Conservation (phyloP, 2,329 filamentous ascomycete genomes). For the Purpureocillium takamizusanense region DNA sequence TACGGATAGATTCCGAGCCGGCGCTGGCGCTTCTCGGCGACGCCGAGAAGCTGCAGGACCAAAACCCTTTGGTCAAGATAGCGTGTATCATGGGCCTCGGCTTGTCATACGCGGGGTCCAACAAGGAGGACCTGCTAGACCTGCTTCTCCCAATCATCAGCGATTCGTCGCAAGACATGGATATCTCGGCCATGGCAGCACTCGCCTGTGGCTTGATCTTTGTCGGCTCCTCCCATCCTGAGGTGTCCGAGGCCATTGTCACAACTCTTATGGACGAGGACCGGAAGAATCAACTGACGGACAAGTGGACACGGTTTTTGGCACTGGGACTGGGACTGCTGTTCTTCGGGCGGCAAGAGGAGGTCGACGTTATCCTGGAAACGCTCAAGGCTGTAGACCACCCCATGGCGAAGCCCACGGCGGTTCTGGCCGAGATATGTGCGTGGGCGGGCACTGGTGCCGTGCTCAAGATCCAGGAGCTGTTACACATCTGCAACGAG, state of each 20-base stretch:
- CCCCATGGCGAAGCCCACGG: conserved; percentile 93
- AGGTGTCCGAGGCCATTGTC: conserved; percentile 86
- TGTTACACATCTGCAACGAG: conserved; percentile 96
- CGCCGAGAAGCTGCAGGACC: conserved; percentile 66
- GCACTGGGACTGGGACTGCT: conserved; percentile 86
- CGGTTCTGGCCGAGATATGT: conserved; percentile 89
- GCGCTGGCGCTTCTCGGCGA: conserved; percentile 81
- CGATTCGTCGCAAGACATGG: conserved; percentile 82
- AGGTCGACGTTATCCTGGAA: conserved; percentile 96
- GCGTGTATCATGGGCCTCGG: conserved; percentile 94
- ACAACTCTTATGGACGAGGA: conserved; percentile 92
- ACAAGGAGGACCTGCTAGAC: conserved; percentile 82
- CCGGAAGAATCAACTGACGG: conserved; percentile 78
- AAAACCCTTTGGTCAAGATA: conserved; percentile 68
- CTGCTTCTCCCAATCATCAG: conserved; percentile 77
- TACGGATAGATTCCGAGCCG: conserved; percentile 81
- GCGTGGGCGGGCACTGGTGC: conserved; percentile 97
- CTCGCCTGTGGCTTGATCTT: conserved; percentile 84
- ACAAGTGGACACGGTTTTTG: conserved; percentile 98
- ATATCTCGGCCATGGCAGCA: conserved; percentile 92
- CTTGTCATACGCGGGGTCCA: conserved; percentile 87
- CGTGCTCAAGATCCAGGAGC: conserved; percentile 92
- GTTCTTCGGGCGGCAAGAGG: conserved; percentile 94
- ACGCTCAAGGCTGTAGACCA: conserved; percentile 95
- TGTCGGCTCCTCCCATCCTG: conserved; percentile 83